phyloP scores from a whole-genome alignment of 208 protist genomes.

The Trypanosoma platydactyli region DNA sequence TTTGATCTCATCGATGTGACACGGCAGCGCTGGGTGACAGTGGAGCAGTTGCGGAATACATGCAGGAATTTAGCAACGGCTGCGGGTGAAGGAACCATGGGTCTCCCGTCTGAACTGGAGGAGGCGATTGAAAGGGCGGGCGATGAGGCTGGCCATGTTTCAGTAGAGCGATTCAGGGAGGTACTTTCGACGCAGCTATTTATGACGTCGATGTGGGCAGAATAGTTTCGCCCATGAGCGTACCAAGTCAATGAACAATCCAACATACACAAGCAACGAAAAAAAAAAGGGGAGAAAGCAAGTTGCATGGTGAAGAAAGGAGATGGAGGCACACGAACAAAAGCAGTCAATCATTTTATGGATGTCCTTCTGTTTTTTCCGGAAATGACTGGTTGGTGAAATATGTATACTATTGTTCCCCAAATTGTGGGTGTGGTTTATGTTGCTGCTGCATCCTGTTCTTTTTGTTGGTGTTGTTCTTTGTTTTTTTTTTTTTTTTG shows the following conservation, averaged over 20 bases:
- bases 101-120: conserved; percentile 47
- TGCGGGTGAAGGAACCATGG: conserved; percentile 24
- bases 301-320: too few species aligned
- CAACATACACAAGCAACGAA: too few species aligned
- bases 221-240: conserved; percentile 9
- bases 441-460: too few species aligned
- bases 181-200: conserved; percentile 70
- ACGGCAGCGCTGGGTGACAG: conserved; percentile 79
- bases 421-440: too few species aligned
- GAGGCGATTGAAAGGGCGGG: conserved; percentile 63
- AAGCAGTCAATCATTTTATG: too few species aligned
- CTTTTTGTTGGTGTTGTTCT: too few species aligned
- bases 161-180: conserved; percentile 82
- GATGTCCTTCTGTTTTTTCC: too few species aligned
- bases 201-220: conserved; percentile 65
- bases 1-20: conserved; percentile 92
- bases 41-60: conserved; percentile 83
- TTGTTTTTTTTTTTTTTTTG: too few species aligned
- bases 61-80: conserved; percentile 81
- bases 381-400: too few species aligned
- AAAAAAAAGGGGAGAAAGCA: too few species aligned
- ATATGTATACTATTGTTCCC: neutral
- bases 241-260: neutral
- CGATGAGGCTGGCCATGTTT: conserved; percentile 73
- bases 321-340: too few species aligned